Percentiles rank a stretch among this genome's conserved stretches.
Conservation (phyloP, 345 rosid genomes). For the Linum tenue region DNA sequence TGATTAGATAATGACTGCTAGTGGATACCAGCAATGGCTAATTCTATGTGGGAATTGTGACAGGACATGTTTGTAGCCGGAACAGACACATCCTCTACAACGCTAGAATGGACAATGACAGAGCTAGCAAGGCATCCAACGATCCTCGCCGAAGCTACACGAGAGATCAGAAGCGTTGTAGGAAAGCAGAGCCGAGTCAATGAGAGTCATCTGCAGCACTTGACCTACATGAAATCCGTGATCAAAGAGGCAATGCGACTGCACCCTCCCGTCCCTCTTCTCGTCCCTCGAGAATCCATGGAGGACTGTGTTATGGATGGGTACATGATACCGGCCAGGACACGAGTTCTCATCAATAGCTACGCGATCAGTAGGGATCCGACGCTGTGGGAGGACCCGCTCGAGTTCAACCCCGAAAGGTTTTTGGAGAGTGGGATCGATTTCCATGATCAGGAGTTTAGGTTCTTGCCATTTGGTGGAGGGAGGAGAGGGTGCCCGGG, state of each 20-base stretch:
- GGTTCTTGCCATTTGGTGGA: constrained; percentile 32
- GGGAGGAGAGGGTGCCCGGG: constrained; percentile 38
- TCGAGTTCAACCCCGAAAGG: constrained; percentile 30
- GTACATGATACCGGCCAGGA: constrained; percentile 29
- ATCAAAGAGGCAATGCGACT: constrained; percentile 28
- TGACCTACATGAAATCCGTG: constrained; percentile 25
- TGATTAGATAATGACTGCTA: too few species aligned
- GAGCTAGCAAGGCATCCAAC: constrained; percentile 30
- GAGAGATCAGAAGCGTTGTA: constrained; percentile 21
- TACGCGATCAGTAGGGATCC: constrained; percentile 24
- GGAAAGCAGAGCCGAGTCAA: constrained; percentile 2
- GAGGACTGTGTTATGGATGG: constrained; percentile 23
- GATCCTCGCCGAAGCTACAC: constrained; percentile 23
- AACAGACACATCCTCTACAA: constrained; percentile 27
- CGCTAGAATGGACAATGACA: constrained; percentile 32
- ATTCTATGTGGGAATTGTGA: neutral
- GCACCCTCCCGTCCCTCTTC: constrained; percentile 32
- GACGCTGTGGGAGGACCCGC: constrained; percentile 20
- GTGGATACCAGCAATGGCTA: too few species aligned
- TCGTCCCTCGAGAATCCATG: constrained; percentile 32
- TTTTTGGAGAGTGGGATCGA: constrained; percentile 15
- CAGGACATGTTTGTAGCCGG: constrained; percentile 42
- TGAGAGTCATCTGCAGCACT: constrained; percentile 16
- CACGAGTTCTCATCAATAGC: constrained; percentile 24
- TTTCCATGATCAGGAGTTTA: constrained; percentile 26